phyloP scores from a whole-genome alignment of 164 flowering plant genomes.

The Warburgia ugandensis region DNA sequence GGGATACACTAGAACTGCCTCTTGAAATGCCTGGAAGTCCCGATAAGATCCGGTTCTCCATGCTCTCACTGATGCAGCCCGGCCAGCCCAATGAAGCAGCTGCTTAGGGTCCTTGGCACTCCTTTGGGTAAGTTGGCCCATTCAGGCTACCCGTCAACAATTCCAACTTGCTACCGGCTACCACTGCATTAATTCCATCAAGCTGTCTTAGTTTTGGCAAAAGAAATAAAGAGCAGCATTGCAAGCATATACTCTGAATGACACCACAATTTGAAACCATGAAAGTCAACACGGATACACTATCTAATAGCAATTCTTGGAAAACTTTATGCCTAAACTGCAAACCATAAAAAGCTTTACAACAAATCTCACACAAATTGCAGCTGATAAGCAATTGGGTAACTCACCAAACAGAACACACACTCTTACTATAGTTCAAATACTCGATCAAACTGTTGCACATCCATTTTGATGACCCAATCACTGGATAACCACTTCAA shows the following conservation, averaged over 20 bases:
- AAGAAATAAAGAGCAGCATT: constrained; percentile 29
- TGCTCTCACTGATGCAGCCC: constrained; percentile 60
- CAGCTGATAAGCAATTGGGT: too few relatives aligned
- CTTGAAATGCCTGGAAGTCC: constrained; percentile 31
- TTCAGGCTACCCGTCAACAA: constrained; percentile 64
- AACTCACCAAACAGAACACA: too few relatives aligned
- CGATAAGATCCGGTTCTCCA: constrained; percentile 50
- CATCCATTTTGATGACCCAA: too few relatives aligned
- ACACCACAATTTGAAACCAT: too few relatives aligned
- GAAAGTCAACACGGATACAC: too few relatives aligned
- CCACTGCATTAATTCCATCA: constrained; percentile 47
- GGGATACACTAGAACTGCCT: constrained; percentile 35
- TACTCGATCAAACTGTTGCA: too few relatives aligned
- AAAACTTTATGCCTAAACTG: too few relatives aligned
- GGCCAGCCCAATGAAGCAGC: constrained; percentile 58
- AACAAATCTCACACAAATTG: too few relatives aligned
- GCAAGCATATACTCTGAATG: constrained; percentile 24
- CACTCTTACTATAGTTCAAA: too few relatives aligned
- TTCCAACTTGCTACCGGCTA: constrained; percentile 61
- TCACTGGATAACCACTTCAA: too few relatives aligned
- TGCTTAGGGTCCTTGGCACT: constrained; percentile 41
- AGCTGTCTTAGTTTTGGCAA: constrained; percentile 19
- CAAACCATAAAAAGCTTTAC: too few relatives aligned
- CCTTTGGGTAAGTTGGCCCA: constrained; percentile 48
- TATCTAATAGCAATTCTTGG: too few relatives aligned